A percentile compares a stretch with the other conserved stretches of the same genome.
Evolutionary conservation across 2,329 filamentous ascomycete genomes (phyloP).

Genomic region (Amauroascus verrucosus): DNA sequence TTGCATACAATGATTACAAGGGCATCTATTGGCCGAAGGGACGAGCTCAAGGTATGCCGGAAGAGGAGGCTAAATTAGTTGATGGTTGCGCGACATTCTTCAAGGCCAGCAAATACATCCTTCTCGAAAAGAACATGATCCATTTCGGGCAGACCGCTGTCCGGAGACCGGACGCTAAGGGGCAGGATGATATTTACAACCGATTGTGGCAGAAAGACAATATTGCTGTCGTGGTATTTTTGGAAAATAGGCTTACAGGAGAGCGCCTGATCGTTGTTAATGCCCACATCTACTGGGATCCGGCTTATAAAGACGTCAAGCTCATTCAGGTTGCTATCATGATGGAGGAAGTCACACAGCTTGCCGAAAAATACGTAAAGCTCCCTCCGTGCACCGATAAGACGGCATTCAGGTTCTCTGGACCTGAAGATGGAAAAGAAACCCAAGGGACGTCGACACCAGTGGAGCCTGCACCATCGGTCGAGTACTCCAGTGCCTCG

Average conservation of each 20-base stretch:
- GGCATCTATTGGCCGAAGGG: conserved; percentile 88
- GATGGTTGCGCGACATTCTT: conserved; percentile 97
- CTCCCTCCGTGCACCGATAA: conserved; percentile 76
- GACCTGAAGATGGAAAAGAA: conserved; percentile 36
- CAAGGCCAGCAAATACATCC: conserved; percentile 86
- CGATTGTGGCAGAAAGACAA: conserved; percentile 97
- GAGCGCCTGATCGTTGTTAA: conserved; percentile 86
- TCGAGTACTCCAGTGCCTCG: conserved; percentile 74
- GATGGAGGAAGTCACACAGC: conserved; percentile 80
- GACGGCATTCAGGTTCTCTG: conserved; percentile 42
- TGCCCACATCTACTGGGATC: conserved; percentile 92
- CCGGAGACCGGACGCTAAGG: conserved; percentile 92
- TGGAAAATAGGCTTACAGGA: conserved; percentile 87
- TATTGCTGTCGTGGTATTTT: conserved; percentile 81
- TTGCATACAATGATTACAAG: conserved; percentile 83
- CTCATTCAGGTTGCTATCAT: conserved; percentile 90
- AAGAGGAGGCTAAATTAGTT: conserved; percentile 77
- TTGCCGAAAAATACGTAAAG: conserved; percentile 74
- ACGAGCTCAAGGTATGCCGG: conserved; percentile 80
- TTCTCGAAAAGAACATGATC: conserved; percentile 88
- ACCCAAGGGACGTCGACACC: conserved; percentile 36
- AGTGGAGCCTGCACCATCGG: conserved; percentile 61
- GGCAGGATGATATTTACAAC: conserved; percentile 95
- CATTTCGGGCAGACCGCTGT: conserved; percentile 89
- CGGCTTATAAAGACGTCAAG: conserved; percentile 83